phyloP scores from a whole-genome alignment of 805 yeast genomes.

The Nakazawaea sp. region DNA sequence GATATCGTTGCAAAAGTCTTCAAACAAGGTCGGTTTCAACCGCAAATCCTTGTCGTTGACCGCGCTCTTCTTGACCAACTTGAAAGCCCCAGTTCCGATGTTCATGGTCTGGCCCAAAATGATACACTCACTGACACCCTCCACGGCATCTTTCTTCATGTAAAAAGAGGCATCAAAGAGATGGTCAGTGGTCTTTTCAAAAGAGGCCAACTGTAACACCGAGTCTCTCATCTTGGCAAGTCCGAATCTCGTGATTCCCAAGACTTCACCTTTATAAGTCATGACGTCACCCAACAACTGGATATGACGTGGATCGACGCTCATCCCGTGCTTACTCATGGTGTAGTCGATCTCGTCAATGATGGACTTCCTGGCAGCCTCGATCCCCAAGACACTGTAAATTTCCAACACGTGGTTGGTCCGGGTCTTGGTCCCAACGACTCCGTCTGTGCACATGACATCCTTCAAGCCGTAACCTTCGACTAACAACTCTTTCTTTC shows the following conservation, averaged over 20 bases:
- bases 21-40: constrained; percentile 39
- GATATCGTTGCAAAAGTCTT: constrained; percentile 26
- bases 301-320: constrained; percentile 99
- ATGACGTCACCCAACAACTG: constrained; percentile 96
- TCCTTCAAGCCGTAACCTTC: constrained; percentile 97
- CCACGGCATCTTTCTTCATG: constrained; percentile 92
- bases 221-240: constrained; percentile 98
- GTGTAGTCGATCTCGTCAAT: constrained; percentile 94
- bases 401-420: constrained; percentile 94
- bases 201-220: constrained; percentile 92
- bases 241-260: constrained; percentile 98
- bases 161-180: constrained; percentile 96
- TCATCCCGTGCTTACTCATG: constrained; percentile 99
- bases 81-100: constrained; percentile 96
- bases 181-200: constrained; percentile 98
- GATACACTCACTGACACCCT: constrained; percentile 97
- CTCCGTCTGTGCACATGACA: constrained; percentile 98
- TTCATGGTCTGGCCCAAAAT: constrained; percentile 97
- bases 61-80: constrained; percentile 59
- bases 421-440: constrained; percentile 75
- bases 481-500: constrained; percentile 83
- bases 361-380: constrained; percentile 93
- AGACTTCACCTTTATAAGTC: constrained; percentile 97
- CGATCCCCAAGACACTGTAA: constrained; percentile 86
- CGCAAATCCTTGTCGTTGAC: constrained; percentile 34